Percentiles rank a stretch among this genome's conserved stretches.
These are phyloP conservation scores for Ophiostoma ips DNA, from an alignment of 2,329 filamentous ascomycete species.

Conservation along the genomic window DNA sequence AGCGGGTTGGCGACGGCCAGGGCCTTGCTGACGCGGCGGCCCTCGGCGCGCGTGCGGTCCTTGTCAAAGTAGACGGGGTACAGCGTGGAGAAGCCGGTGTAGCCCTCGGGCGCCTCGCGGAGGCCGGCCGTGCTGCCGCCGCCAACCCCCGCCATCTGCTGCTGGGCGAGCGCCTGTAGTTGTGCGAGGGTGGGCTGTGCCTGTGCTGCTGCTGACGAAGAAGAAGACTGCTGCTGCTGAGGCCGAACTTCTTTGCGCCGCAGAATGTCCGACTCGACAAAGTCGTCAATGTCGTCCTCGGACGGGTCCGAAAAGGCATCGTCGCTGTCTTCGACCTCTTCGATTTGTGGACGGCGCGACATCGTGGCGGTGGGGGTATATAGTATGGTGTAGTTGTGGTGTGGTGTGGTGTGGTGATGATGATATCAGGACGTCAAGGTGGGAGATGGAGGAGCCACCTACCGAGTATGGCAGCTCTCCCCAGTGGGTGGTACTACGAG, in stretches of 20 bases:
- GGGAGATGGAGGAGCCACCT: neutral
- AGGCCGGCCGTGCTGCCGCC: conserved; percentile 17
- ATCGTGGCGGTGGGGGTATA: conserved; percentile 30
- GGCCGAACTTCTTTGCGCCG: conserved; percentile 18
- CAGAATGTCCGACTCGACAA: conserved; percentile 43
- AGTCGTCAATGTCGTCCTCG: conserved; percentile 66
- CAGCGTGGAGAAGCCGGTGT: conserved; percentile 72
- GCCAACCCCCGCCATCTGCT: neutral
- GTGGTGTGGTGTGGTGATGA: neutral
- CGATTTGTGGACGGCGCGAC: conserved; percentile 68
- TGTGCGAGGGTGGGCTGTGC: conserved; percentile 8
- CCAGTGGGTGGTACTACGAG: neutral
- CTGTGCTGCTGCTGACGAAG: conserved; percentile 8
- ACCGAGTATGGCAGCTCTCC: no score
- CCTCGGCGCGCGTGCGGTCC: conserved; percentile 57
- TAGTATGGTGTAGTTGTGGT: neutral
- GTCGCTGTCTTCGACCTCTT: conserved; percentile 81
- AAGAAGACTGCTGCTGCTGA: conserved; percentile 1
- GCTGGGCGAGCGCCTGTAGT: neutral
- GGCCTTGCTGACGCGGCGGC: conserved; percentile 59
- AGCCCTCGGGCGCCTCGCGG: conserved; percentile 28
- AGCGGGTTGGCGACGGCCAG: conserved; percentile 75
- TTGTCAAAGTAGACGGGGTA: conserved; percentile 95
- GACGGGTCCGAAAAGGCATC: conserved; percentile 66
- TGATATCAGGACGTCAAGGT: neutral